Conservation (phyloP, 441 rosid genomes). For the Daphne laureola region DNA sequence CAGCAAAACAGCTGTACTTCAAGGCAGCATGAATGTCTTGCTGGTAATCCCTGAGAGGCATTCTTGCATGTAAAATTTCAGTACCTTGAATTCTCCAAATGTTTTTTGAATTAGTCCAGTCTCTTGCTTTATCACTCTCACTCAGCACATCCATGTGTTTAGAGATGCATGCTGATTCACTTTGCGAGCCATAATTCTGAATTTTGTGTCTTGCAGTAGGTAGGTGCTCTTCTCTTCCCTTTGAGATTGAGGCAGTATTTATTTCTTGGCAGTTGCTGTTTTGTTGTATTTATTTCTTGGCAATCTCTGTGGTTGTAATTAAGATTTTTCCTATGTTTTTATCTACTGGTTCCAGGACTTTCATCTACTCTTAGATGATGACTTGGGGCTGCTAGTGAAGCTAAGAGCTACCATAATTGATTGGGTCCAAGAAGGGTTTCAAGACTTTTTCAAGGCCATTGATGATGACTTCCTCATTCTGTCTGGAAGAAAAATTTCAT, state of each 20-base stretch:
- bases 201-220: too few relatives aligned
- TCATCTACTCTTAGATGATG: constrained; percentile 70
- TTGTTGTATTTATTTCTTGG: too few relatives aligned
- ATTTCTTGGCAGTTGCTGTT: too few relatives aligned
- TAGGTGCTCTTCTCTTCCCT: too few relatives aligned
- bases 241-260: too few relatives aligned
- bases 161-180: constrained; percentile 4
- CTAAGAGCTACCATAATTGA: constrained; percentile 53
- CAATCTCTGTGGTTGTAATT: too few relatives aligned
- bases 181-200: neutral
- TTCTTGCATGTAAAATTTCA: constrained; percentile 1
- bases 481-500: constrained; percentile 60
- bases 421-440: constrained; percentile 95
- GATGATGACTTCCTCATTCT: constrained; percentile 53
- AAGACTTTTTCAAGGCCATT: constrained; percentile 74
- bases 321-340: constrained; percentile 6
- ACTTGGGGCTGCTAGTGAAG: constrained; percentile 48
- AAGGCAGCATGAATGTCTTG: constrained; percentile 80
- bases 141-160: too few relatives aligned
- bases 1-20: constrained; percentile 68
- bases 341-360: constrained; percentile 46
- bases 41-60: constrained; percentile 35
- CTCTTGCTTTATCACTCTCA: too few relatives aligned
- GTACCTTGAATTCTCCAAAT: neutral
- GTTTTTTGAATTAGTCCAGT: too few relatives aligned